phyloP scores from a whole-genome alignment of 139 green algal species.

The Chlorella sorokiniana region DNA sequence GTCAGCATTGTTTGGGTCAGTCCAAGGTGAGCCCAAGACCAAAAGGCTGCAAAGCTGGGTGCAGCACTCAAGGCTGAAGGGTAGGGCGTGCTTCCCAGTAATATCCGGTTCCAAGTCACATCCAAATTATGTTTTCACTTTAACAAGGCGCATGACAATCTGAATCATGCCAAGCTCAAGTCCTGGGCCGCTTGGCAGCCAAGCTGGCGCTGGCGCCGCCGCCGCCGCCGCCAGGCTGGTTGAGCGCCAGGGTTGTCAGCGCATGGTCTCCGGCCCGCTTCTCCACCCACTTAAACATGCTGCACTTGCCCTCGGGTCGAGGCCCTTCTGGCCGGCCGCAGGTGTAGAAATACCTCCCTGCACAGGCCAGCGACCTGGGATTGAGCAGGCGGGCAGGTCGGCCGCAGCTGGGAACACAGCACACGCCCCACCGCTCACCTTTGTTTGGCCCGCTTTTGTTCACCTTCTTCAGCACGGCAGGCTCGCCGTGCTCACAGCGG shows the following conservation, averaged over 20 bases:
- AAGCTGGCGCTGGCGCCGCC: neutral
- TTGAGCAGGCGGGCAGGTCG: neutral
- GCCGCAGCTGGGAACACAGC: neutral
- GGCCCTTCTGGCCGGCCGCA: constrained; percentile 30
- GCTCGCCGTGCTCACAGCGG: constrained; percentile 53
- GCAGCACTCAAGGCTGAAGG: too few relatives aligned
- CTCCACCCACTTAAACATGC: constrained; percentile 52
- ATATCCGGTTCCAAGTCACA: neutral
- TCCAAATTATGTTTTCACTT: neutral
- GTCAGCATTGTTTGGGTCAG: too few relatives aligned
- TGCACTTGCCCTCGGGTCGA: constrained; percentile 39
- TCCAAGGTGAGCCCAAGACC: too few relatives aligned
- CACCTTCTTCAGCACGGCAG: constrained; percentile 53
- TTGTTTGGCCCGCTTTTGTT: constrained; percentile 56
- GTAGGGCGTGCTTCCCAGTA: too few relatives aligned
- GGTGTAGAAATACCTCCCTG: constrained; percentile 49
- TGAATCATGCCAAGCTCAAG: too few relatives aligned
- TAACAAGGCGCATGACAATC: neutral
- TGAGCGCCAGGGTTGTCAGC: neutral
- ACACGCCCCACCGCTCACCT: constrained; percentile 3
- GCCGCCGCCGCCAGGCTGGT: neutral
- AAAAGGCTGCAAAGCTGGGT: too few relatives aligned
- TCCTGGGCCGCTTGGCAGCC: neutral
- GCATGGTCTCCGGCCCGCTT: neutral
- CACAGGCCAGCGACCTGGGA: neutral